A percentile compares a stretch with the other conserved stretches of the same genome.
Conservation (phyloP, 192 early-diverging fungal genomes). For the Mortierella alpina region DNA sequence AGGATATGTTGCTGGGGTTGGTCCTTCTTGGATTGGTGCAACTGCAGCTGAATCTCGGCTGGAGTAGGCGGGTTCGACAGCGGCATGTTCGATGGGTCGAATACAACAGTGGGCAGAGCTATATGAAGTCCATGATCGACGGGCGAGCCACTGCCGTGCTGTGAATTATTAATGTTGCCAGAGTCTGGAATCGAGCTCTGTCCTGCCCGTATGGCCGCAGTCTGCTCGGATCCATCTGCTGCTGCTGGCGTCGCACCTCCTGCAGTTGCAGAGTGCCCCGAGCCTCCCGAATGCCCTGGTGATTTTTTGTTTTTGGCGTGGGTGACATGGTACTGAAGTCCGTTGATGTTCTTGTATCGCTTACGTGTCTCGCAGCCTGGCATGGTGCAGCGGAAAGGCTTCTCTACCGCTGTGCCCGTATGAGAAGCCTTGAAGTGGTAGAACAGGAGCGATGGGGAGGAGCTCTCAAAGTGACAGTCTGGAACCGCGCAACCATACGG, state of each 20-base stretch:
- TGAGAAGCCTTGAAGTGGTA: constrained; percentile 50
- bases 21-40: constrained; percentile 29
- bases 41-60: constrained; percentile 36
- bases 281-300: constrained; percentile 18
- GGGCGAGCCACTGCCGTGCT: constrained; percentile 2
- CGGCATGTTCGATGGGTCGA: constrained; percentile 19
- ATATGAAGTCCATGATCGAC: constrained; percentile 9
- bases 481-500: constrained; percentile 50
- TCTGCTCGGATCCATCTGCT: not conserved
- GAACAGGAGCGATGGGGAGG: constrained; percentile 43
- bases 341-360: constrained; percentile 86
- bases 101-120: constrained; percentile 10
- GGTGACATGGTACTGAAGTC: constrained; percentile 82
- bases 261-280: not conserved
- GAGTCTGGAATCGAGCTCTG: not conserved
- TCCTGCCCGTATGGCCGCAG: not conserved
- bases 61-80: constrained; percentile 39
- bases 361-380: constrained; percentile 78
- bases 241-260: not conserved
- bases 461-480: constrained; percentile 37
- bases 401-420: constrained; percentile 56
- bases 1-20: constrained; percentile 7
- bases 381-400: constrained; percentile 81
- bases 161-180: constrained; percentile 9
- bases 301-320: constrained; percentile 65